Percentiles rank a stretch among this genome's conserved stretches.
phyloP scores from a whole-genome alignment of 176 grass and related monocot species.

The Areca catechu region DNA sequence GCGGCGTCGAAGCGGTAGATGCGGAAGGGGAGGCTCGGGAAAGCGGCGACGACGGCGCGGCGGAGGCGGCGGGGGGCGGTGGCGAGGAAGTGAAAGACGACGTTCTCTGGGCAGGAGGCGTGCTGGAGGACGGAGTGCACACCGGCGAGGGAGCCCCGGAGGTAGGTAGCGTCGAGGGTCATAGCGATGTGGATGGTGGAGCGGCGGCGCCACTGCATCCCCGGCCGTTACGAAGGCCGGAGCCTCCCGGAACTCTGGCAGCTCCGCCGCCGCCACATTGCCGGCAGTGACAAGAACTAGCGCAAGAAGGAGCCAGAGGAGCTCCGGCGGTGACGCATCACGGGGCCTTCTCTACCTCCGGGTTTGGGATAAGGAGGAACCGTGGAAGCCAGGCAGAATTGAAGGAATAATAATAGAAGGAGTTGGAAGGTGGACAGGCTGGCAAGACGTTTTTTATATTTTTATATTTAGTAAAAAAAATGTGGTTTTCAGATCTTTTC shows the following conservation, averaged over 20 bases:
- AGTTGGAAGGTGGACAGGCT: slow-evolving; percentile 34
- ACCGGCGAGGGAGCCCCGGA: slow-evolving; percentile 82
- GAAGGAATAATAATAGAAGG: not conserved
- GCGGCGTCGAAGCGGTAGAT: slow-evolving; percentile 77
- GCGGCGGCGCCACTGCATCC: slow-evolving; percentile 31
- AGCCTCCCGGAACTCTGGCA: slow-evolving; percentile 74
- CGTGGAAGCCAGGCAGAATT: no score
- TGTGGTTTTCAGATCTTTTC: no score
- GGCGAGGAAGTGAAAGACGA: slow-evolving; percentile 79
- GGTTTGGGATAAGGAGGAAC: no score
- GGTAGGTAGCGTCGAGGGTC: slow-evolving; percentile 91
- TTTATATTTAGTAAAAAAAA: no score
- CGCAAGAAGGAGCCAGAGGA: slow-evolving; percentile 6
- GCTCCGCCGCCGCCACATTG: slow-evolving; percentile 17
- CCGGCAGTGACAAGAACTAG: not conserved
- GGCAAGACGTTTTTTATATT: slow-evolving; percentile 26
- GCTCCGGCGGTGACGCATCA: no score
- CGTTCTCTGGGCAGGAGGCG: slow-evolving; percentile 86
- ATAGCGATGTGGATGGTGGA: slow-evolving; percentile 87
- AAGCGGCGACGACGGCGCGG: slow-evolving; percentile 49
- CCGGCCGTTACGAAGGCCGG: slow-evolving; percentile 84
- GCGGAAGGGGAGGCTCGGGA: slow-evolving; percentile 67
- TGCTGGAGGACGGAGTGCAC: slow-evolving; percentile 91
- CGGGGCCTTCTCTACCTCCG: no score
- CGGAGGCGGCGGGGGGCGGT: slow-evolving; percentile 64